Evolutionary conservation across 345 rosid genomes (phyloP).

Genomic region (Camelina laxa): DNA sequence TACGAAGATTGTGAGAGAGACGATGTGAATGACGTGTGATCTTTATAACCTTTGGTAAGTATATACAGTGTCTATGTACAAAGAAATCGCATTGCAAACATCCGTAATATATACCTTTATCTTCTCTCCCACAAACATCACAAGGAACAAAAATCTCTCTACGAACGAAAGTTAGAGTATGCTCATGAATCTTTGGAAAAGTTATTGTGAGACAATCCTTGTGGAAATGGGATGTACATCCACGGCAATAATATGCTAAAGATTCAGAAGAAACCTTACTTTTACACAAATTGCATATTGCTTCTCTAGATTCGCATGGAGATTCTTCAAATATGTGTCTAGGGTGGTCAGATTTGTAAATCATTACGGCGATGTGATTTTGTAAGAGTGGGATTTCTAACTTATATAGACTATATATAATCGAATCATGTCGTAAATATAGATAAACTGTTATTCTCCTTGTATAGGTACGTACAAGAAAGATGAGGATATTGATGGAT

Average conservation of each 20-base stretch:
- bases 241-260: not conserved
- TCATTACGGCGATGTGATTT: not conserved
- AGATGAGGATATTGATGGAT: not conserved
- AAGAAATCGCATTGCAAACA: conserved; percentile 24
- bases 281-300: not conserved
- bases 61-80: conserved; percentile 5
- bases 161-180: conserved; percentile 13
- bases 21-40: conserved; percentile 7
- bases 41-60: conserved; percentile 5
- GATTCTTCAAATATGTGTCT: conserved; percentile 6
- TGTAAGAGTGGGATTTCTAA: not conserved
- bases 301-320: not conserved
- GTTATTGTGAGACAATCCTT: conserved; percentile 14
- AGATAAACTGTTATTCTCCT: not conserved
- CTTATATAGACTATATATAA: not conserved
- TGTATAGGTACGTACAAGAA: not conserved
- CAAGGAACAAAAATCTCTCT: not conserved
- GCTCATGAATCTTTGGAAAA: not conserved
- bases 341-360: not conserved
- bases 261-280: not conserved
- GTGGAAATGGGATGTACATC: not conserved
- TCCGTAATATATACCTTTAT: not conserved
- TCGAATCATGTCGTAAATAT: not conserved
- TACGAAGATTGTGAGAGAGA: not conserved
- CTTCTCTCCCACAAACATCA: not conserved